phyloP scores from a whole-genome alignment of 1,139 yeast genomes.

The Debaryomyces robertsiae region DNA sequence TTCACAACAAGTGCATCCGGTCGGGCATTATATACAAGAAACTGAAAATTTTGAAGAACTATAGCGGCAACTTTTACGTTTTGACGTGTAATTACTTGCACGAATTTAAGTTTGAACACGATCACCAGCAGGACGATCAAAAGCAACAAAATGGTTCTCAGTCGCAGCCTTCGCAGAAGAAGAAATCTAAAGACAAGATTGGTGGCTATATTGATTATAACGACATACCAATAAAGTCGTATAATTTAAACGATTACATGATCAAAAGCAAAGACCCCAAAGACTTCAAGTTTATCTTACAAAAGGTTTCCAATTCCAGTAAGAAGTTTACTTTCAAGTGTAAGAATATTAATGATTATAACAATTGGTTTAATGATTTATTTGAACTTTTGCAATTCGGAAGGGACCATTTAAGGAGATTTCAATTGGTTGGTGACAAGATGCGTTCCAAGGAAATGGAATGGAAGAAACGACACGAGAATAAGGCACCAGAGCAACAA shows the following conservation, averaged over 20 bases:
- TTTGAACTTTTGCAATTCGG: constrained; percentile 43
- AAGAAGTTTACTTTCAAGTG: constrained; percentile 46
- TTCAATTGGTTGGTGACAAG: constrained; percentile 36
- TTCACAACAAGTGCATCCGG: constrained; percentile 49
- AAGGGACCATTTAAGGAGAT: constrained; percentile 36
- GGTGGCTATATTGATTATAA: constrained; percentile 48
- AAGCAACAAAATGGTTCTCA: constrained; percentile 5
- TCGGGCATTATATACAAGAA: constrained; percentile 48
- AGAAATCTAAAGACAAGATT: constrained; percentile 34
- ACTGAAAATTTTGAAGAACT: constrained; percentile 44
- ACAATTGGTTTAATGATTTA: constrained; percentile 43
- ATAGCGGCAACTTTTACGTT: constrained; percentile 41
- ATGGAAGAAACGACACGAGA: constrained; percentile 13
- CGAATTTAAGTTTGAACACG: constrained; percentile 43
- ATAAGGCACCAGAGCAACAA: constrained; percentile 11
- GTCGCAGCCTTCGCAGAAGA: constrained; percentile 13
- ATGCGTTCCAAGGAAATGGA: constrained; percentile 21
- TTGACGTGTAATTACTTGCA: constrained; percentile 50
- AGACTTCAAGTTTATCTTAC: constrained; percentile 38
- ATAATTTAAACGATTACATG: constrained; percentile 44
- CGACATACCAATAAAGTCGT: constrained; percentile 45
- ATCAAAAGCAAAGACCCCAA: constrained; percentile 38
- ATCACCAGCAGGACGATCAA: constrained; percentile 11
- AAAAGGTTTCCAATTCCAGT: constrained; percentile 29
- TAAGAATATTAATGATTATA: constrained; percentile 31